Percentiles rank a stretch among this genome's conserved stretches.
Conservation (phyloP, 176 grass and related monocot species). For the Neostapfia colusana region DNA sequence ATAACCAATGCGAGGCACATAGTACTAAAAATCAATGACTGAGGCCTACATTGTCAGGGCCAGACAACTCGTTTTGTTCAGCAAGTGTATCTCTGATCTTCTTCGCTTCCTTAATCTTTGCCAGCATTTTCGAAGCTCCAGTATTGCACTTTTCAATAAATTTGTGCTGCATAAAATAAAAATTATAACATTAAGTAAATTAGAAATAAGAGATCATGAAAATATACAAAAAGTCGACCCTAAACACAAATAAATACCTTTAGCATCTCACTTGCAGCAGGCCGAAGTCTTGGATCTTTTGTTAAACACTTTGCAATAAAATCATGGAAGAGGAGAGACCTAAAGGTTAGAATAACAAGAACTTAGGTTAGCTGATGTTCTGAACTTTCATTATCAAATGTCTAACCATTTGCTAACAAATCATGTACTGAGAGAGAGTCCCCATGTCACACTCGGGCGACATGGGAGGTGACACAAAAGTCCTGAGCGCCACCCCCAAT, state of each 20-base stretch:
- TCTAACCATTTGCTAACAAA: constrained; percentile 37
- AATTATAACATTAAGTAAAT: constrained; percentile 29
- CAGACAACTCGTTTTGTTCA: constrained; percentile 48
- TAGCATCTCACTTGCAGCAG: constrained; percentile 88
- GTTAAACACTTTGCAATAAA: constrained; percentile 99
- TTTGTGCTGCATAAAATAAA: constrained; percentile 63
- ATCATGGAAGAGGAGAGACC: constrained; percentile 99
- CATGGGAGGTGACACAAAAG: too few species aligned
- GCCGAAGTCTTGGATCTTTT: constrained; percentile 94
- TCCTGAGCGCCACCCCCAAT: too few species aligned
- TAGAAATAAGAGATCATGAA: constrained; percentile 28
- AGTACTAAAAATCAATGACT: constrained; percentile 24
- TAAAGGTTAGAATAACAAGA: constrained; percentile 45
- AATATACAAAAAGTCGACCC: constrained; percentile 3
- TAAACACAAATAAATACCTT: constrained; percentile 64
- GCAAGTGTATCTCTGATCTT: constrained; percentile 70
- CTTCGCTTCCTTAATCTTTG: constrained; percentile 88
- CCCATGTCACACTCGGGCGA: too few species aligned
- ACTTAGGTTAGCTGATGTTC: constrained; percentile 10
- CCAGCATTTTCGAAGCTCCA: constrained; percentile 94
- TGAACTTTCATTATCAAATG: constrained; percentile 21
- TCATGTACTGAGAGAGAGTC: too few species aligned
- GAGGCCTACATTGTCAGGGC: constrained; percentile 56
- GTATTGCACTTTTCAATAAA: constrained; percentile 95
- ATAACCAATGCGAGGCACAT: constrained; percentile 39